phyloP scores from a whole-genome alignment of 2,329 filamentous ascomycete genomes.

The Sclerotinia borealis region DNA sequence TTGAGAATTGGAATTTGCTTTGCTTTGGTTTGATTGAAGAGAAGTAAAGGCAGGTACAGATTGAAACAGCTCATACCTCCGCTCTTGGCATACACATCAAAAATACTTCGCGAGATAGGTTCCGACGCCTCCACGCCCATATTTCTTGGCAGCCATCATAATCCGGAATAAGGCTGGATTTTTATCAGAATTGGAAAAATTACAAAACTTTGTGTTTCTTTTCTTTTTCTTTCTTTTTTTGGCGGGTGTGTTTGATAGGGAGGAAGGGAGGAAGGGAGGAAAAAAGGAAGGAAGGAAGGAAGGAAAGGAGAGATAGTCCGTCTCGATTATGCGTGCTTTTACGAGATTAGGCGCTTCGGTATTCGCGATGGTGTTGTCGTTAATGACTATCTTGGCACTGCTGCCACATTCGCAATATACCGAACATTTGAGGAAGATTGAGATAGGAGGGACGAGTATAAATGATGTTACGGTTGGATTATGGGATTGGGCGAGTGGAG shows the following conservation, averaged over 20 bases:
- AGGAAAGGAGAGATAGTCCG: background rate
- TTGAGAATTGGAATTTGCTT: background rate
- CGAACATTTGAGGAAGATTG: slow-evolving; percentile 22
- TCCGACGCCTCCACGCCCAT: no score
- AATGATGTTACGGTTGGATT: slow-evolving; percentile 16
- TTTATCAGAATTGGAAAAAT: background rate
- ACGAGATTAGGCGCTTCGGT: slow-evolving; percentile 23
- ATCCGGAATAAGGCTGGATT: slow-evolving; percentile 8
- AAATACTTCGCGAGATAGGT: no score
- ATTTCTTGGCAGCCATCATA: background rate
- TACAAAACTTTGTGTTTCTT: background rate
- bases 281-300: background rate
- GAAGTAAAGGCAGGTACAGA: background rate
- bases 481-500: slow-evolving; percentile 22
- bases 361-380: slow-evolving; percentile 22
- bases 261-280: no score
- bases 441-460: slow-evolving; percentile 15
- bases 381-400: slow-evolving; percentile 20
- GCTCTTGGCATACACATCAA: slow-evolving; percentile 1
- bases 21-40: no score
- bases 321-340: slow-evolving; percentile 9
- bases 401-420: slow-evolving; percentile 17
- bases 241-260: no score
- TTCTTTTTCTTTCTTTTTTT: background rate
- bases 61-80: no score